Conservation (phyloP, 2,329 filamentous ascomycete genomes). For the Trichoderma polysporum region DNA sequence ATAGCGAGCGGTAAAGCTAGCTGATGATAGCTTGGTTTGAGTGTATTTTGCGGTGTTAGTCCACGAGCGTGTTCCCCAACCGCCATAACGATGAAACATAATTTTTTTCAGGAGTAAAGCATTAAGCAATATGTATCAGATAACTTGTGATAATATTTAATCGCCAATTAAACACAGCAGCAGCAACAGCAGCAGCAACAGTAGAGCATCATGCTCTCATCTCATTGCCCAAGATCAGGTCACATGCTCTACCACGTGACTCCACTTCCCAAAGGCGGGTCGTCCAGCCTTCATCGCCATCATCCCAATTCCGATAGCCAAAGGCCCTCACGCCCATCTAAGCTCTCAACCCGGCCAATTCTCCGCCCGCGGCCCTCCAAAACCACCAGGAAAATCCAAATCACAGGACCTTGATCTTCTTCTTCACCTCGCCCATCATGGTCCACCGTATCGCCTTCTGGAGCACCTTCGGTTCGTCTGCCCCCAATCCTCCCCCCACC, state of each 20-base stretch:
- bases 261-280: not conserved
- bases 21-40: not conserved
- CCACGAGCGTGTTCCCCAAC: not conserved
- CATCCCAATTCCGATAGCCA: constrained; percentile 27
- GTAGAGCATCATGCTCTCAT: no score
- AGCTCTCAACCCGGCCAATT: constrained; percentile 25
- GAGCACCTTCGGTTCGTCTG: constrained; percentile 80
- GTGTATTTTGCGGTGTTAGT: not conserved
- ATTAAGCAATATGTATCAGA: not conserved
- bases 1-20: no score
- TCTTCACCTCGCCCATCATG: constrained; percentile 45
- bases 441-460: constrained; percentile 73
- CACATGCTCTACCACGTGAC: constrained; percentile 7
- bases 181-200: no score
- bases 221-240: not conserved
- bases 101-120: not conserved
- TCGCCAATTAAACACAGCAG: no score
- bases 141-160: not conserved
- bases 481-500: not conserved
- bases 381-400: constrained; percentile 16
- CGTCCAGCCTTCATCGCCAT: constrained; percentile 30
- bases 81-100: not conserved
- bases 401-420: not conserved
- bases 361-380: constrained; percentile 11
- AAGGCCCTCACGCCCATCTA: constrained; percentile 21